A percentile compares a stretch with the other conserved stretches of the same genome.
These are phyloP conservation scores for Auricularia cornea DNA, from an alignment of 768 basidiomycete genomes.

Conservation along the genomic window DNA sequence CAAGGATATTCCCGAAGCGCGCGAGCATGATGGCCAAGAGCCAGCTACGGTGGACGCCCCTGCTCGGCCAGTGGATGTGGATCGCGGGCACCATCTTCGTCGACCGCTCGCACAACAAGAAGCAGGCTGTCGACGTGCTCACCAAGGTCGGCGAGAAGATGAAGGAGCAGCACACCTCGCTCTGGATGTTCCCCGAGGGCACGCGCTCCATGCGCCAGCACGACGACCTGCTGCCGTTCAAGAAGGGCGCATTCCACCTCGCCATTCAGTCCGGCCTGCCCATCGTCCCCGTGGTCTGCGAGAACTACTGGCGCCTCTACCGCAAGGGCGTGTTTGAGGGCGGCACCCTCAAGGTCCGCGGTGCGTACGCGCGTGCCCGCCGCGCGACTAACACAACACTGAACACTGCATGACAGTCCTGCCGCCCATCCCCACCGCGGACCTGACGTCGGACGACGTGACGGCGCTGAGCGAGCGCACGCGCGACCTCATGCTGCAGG, in stretches of 20 bases:
- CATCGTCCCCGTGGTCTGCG: conserved; percentile 82
- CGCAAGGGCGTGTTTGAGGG: conserved; percentile 64
- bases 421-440: conserved; percentile 75
- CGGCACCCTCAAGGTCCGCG: conserved; percentile 74
- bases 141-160: conserved; percentile 70
- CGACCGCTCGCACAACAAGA: conserved; percentile 70
- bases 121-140: conserved; percentile 64
- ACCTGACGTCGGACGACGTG: conserved; percentile 64
- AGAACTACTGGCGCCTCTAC: conserved; percentile 90
- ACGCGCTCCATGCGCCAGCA: conserved; percentile 67
- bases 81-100: conserved; percentile 88
- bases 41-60: conserved; percentile 72
- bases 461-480: conserved; percentile 55
- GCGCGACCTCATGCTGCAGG: conserved; percentile 68
- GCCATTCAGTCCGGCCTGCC: conserved; percentile 88
- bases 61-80: conserved; percentile 84
- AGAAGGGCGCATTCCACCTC: conserved; percentile 97
- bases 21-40: conserved; percentile 91
- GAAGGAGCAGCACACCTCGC: conserved; percentile 57
- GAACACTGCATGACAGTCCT: conserved; percentile 62
- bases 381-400: background rate
- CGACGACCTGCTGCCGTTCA: conserved; percentile 74
- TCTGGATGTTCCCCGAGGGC: conserved; percentile 97
- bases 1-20: conserved; percentile 71
- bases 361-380: conserved; percentile 34